phyloP scores from a whole-genome alignment of 2,329 filamentous ascomycete genomes.

The Colletotrichum noveboracense region DNA sequence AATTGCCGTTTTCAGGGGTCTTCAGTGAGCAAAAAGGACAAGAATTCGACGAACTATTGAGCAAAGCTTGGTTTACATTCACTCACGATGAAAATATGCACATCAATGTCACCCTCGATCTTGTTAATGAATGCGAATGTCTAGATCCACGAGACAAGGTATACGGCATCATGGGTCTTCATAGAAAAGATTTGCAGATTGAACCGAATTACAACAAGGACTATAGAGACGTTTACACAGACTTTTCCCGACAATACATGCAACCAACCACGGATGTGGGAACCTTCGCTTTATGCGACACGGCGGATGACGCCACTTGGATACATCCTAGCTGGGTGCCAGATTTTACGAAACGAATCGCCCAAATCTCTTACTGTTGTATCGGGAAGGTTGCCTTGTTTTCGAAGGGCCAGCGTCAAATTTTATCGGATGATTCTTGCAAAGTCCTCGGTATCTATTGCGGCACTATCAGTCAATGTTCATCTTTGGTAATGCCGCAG shows the following conservation, averaged over 20 bases:
- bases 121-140: neutral
- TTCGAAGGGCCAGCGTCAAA: accelerated
- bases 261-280: accelerated
- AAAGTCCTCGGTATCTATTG: accelerated
- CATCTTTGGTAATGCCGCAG: neutral
- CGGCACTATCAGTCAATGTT: neutral
- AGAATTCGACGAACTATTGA: accelerated
- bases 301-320: neutral
- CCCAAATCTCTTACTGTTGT: accelerated
- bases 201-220: neutral
- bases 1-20: accelerated
- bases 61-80: accelerated
- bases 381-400: accelerated
- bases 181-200: accelerated
- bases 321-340: neutral
- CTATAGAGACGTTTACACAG: neutral
- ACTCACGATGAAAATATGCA: accelerated
- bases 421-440: neutral
- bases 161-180: neutral
- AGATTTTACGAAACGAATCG: accelerated
- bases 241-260: neutral
- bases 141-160: neutral
- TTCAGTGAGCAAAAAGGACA: accelerated
- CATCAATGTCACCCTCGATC: accelerated
- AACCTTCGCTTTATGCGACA: neutral